Conservation (phyloP, 169 alveolate species). For the Theileria annulata region DNA sequence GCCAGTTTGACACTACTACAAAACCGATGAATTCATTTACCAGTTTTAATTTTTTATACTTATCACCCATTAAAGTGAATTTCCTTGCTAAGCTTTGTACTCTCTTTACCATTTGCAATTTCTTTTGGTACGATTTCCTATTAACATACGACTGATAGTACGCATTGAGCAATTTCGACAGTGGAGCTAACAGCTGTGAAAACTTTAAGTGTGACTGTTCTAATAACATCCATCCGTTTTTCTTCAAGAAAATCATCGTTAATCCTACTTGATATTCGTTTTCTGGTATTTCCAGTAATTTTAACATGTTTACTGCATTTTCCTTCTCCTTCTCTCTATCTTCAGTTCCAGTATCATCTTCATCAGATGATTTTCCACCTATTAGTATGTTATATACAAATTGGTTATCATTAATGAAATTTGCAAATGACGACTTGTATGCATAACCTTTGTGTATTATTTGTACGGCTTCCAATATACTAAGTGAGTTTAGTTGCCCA, state of each 20-base stretch:
- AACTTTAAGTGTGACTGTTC: slow-evolving; percentile 55
- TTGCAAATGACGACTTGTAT: slow-evolving; percentile 40
- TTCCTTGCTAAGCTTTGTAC: slow-evolving; percentile 53
- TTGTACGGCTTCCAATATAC: slow-evolving; percentile 66
- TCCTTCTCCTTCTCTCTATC: slow-evolving; percentile 10
- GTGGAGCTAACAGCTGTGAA: slow-evolving; percentile 41
- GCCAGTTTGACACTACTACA: slow-evolving; percentile 20
- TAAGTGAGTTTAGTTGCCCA: slow-evolving; percentile 61
- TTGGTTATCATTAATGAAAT: slow-evolving; percentile 57
- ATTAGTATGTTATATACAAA: slow-evolving; percentile 18
- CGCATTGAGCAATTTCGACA: slow-evolving; percentile 30
- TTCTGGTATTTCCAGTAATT: slow-evolving; percentile 32
- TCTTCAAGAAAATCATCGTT: slow-evolving; percentile 54
- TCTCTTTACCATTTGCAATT: slow-evolving; percentile 27
- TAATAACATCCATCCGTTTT: slow-evolving; percentile 66
- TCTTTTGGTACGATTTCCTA: slow-evolving; percentile 19
- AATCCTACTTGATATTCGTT: slow-evolving; percentile 55
- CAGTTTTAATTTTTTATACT: slow-evolving; percentile 1
- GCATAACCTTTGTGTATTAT: slow-evolving; percentile 65
- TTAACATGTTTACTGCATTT: slow-evolving; percentile 23
- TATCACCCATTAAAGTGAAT: slow-evolving; percentile 31
- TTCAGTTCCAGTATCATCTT: background rate
- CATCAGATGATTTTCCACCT: background rate
- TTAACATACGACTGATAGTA: slow-evolving; percentile 26
- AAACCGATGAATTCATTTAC: slow-evolving; percentile 39